Conservation (phyloP, 1,139 yeast species). For the Arxiozyma slooffiae region DNA sequence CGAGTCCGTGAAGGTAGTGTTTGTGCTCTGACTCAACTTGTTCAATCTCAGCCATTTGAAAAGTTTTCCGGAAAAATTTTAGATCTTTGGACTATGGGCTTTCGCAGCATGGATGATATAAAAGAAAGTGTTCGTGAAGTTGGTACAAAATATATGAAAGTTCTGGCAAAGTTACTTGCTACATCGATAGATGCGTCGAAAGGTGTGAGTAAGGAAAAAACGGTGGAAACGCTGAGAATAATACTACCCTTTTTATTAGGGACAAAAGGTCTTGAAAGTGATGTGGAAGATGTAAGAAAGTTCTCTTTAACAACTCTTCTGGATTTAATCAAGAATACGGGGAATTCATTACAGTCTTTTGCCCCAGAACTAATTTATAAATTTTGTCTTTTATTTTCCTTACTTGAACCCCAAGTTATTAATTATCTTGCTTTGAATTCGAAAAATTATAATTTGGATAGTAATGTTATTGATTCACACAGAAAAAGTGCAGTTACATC, state of each 20-base stretch:
- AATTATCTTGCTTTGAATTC: constrained; percentile 84
- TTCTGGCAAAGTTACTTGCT: constrained; percentile 55
- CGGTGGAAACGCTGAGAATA: constrained; percentile 45
- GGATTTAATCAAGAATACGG: constrained; percentile 56
- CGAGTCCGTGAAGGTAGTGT: constrained; percentile 86
- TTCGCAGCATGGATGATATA: constrained; percentile 86
- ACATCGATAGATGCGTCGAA: constrained; percentile 36
- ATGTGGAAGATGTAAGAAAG: constrained; percentile 72
- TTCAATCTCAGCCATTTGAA: constrained; percentile 51
- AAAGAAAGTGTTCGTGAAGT: constrained; percentile 87
- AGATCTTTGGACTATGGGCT: constrained; percentile 78
- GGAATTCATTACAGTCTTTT: constrained; percentile 53
- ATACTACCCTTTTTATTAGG: constrained; percentile 78
- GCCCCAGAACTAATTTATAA: constrained; percentile 63
- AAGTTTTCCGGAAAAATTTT: constrained; percentile 48
- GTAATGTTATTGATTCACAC: constrained; percentile 65
- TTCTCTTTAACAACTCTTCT: constrained; percentile 70
- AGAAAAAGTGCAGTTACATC: constrained; percentile 63
- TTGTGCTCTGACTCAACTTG: constrained; percentile 58
- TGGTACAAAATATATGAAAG: constrained; percentile 59
- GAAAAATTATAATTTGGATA: constrained; percentile 67
- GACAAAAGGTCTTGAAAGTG: constrained; percentile 66
- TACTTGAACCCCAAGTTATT: constrained; percentile 83
- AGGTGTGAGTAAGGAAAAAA: constrained; percentile 36
- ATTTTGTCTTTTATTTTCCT: constrained; percentile 63